Base-by-base conservation (phyloP, 495 filamentous ascomycete genomes). In the Aspergillus carlsbadensis region DNA sequence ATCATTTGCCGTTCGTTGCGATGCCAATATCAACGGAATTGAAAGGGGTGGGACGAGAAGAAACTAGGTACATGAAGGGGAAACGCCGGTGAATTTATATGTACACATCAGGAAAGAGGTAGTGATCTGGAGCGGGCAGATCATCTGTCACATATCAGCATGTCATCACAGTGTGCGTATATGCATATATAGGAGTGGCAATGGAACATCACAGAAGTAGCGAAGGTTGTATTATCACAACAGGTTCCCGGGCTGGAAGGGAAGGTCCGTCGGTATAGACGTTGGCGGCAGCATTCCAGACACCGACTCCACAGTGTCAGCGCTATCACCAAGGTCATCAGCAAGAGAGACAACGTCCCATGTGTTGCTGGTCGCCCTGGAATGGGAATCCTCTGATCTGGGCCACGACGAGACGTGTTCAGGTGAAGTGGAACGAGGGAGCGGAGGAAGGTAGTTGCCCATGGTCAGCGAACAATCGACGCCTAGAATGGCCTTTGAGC, bases 401-500 rank as follows among this genome's bases (percentile, higher is more conserved):
- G 44, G 20, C 56, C 52, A 52, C 13, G 53, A 49, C 2, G 29
- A 13, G 24, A 43, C 37, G 6, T 45, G 15, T 17, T 56, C 43
- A 2, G 57, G 43, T 10, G 57, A 21, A 29, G 60, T 43, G 31
- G 48, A 40, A 14, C 35, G 15, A n/a, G 52, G 36, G 15, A 72
- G 57, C 6, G 60, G 52, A 6, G 72, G 69, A 14, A 72, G 58
- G 35, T 69, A 71, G 33, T 70, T 69, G 18, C 70, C 61, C n/a
- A 69, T 66, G 10, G 66, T 66, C 10, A 74, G 59, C 2, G 68
- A 57, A 37, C 62, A 65, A 14, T 73, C 70, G 3, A 75, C 52
- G 22, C 67, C 70, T 0, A 75, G 58, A 1, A 71, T 65, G n/a
- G 56, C 58, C 31, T 70, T 70, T 44, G 67, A 70, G 10, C 70